A percentile compares a stretch with the other conserved stretches of the same genome.
phyloP scores from a whole-genome alignment of 768 basidiomycete species.

The Naematelia encephala region DNA sequence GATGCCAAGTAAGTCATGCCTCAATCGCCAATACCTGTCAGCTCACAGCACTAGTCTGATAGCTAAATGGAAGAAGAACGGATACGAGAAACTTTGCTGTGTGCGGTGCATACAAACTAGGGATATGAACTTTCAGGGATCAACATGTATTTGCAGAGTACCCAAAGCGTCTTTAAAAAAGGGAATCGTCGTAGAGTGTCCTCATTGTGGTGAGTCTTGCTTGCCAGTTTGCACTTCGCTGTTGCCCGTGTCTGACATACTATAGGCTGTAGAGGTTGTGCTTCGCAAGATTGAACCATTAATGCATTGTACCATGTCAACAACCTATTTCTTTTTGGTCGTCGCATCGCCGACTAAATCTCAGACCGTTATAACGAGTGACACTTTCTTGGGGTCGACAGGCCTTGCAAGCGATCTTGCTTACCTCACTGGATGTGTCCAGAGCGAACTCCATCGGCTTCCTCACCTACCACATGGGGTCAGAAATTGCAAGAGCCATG shows the following conservation, averaged over 20 bases:
- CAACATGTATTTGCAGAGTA: constrained; percentile 95
- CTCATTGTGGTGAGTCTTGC: constrained; percentile 78
- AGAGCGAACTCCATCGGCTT: no score
- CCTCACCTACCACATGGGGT: no score
- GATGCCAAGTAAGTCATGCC: constrained; percentile 80
- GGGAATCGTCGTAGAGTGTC: constrained; percentile 92
- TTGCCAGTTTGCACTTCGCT: neutral
- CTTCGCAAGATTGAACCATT: constrained; percentile 16
- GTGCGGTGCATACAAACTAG: constrained; percentile 92
- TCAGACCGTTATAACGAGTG: no score
- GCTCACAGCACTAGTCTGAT: constrained; percentile 65
- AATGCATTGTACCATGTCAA: constrained; percentile 22
- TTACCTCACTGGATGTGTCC: no score
- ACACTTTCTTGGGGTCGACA: no score
- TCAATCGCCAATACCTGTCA: neutral
- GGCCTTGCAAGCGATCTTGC: no score
- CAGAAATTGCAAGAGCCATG: no score
- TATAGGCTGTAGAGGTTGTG: constrained; percentile 24
- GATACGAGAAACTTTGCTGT: constrained; percentile 98
- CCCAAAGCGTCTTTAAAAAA: constrained; percentile 87
- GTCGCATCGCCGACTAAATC: no score
- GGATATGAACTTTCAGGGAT: constrained; percentile 99
- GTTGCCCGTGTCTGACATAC: neutral
- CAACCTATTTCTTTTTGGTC: constrained; percentile 5
- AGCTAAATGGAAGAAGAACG: constrained; percentile 97